Percentiles rank a stretch among this genome's conserved stretches.
Conservation (phyloP, 1,284 basidiomycete genomes). For the Tilletia horrida region DNA sequence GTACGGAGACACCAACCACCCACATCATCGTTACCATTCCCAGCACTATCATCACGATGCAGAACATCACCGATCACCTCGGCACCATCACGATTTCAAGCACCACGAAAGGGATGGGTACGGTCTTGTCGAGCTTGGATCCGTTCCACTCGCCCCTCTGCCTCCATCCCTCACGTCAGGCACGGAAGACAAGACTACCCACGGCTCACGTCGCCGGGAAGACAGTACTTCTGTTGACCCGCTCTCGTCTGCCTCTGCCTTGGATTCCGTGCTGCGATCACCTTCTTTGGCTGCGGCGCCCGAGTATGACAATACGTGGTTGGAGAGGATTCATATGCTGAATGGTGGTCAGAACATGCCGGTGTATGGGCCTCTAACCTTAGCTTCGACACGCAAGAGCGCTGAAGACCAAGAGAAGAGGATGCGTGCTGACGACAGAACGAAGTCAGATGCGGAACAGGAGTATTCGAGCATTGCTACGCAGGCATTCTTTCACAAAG, state of each 20-base stretch:
- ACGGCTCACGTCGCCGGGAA: too few relatives aligned
- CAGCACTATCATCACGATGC: not conserved
- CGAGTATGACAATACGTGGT: constrained; percentile 40
- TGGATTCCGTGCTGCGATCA: not conserved
- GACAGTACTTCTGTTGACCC: not conserved
- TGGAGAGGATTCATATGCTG: constrained; percentile 43
- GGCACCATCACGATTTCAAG: too few relatives aligned
- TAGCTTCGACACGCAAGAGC: not conserved
- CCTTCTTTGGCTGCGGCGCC: not conserved
- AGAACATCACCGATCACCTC: too few relatives aligned
- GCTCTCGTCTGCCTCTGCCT: not conserved
- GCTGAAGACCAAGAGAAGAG: not conserved
- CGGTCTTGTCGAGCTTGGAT: not conserved
- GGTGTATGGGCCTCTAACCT: constrained; percentile 1
- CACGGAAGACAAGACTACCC: not conserved
- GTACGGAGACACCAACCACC: not conserved
- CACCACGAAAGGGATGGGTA: too few relatives aligned
- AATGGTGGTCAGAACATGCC: constrained; percentile 47
- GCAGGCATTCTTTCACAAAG: too few relatives aligned
- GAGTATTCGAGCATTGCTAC: too few relatives aligned
- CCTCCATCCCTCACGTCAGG: not conserved
- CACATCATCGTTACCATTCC: not conserved
- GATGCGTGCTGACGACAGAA: not conserved
- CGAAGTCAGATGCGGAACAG: not conserved
- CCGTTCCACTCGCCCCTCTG: constrained; percentile 3